Base-by-base conservation (phyloP, 805 yeast species). In the Wickerhamomyces canadensis region DNA sequence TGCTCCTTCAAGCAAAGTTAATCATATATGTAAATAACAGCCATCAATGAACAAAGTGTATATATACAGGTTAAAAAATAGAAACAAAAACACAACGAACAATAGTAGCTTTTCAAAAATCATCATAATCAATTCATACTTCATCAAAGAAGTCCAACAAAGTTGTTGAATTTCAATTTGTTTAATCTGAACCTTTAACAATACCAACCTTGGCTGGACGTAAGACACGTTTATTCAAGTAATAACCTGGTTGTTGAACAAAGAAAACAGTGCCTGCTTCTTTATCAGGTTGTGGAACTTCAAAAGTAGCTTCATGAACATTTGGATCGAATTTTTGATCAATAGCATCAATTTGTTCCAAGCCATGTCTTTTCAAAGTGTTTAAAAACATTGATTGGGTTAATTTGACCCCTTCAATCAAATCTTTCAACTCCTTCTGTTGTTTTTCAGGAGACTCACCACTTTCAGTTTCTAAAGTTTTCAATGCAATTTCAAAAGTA, bases 161-260 rank as follows among this genome's bases (percentile, higher is more conserved):
- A n/a, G n/a, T n/a, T n/a, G n/a, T n/a, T n/a, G n/a, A n/a, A n/a
- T n/a, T n/a, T n/a, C n/a, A n/a, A n/a, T n/a, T n/a, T n/a, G 24
- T 22, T 33, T 43, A 45, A 10, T 52, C 51, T 19, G 47, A 53
- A 42, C 62, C 72, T 60, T 70, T 67, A 38, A 72, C 78, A 51
- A 72, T 57, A 50, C 78, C 78, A 49, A 72, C 78, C 64, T 72
- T 72, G 33, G 78, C 76, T 27, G 78, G 76, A 62, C 78, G 69
- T 58, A 72, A 66, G 27, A 72, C 77, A 50, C 78, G 61, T 36
- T 67, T 58, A 58, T 72, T 72, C 52, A 72, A 65, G 40, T 65
- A 65, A 60, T 68, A 72, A 40, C 78, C 78, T 18, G 64, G 64
- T 55, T 66, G 76, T 55, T 72, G 76, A 42, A 72, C 75, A 47